Conservation (phyloP, 108 stramenopile genomes). For the Cyclotella sp. region DNA sequence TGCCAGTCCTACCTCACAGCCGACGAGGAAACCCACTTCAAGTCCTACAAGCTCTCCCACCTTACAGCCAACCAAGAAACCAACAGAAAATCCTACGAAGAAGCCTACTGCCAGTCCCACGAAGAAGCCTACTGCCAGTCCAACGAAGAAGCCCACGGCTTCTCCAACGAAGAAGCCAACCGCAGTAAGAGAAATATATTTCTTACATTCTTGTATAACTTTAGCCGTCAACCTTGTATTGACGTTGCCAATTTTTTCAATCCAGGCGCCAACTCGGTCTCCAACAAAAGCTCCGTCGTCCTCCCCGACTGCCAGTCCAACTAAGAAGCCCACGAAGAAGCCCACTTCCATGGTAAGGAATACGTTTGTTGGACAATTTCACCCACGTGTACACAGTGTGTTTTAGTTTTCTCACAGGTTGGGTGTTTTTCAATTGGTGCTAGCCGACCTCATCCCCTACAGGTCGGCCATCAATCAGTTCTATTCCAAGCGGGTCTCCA, state of each 20-base stretch:
- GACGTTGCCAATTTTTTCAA: no score
- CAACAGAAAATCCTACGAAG: neutral
- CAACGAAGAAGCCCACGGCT: neutral
- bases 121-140: neutral
- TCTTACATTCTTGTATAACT: no score
- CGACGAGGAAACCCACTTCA: slow-evolving; percentile 10
- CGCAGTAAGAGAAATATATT: neutral
- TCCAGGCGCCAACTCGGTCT: neutral
- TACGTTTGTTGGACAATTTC: no score
- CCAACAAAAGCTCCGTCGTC: neutral
- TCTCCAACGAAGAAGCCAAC: no score
- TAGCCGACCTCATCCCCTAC: slow-evolving; percentile 1
- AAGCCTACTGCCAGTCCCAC: neutral
- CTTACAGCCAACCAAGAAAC: neutral
- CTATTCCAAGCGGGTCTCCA: neutral
- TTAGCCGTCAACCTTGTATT: no score
- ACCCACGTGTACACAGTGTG: no score
- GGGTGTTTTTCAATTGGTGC: neutral
- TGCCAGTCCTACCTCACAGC: neutral
- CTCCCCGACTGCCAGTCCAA: neutral
- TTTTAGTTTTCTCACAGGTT: neutral
- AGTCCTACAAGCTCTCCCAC: neutral
- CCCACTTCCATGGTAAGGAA: neutral
- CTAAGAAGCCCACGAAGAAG: neutral
- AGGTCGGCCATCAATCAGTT: slow-evolving; percentile 1